Percentiles rank a stretch among this genome's conserved stretches.
These are phyloP conservation scores for Ganoderma lucidum DNA, from an alignment of 1,284 basidiomycete genomes.

Conservation along the genomic window DNA sequence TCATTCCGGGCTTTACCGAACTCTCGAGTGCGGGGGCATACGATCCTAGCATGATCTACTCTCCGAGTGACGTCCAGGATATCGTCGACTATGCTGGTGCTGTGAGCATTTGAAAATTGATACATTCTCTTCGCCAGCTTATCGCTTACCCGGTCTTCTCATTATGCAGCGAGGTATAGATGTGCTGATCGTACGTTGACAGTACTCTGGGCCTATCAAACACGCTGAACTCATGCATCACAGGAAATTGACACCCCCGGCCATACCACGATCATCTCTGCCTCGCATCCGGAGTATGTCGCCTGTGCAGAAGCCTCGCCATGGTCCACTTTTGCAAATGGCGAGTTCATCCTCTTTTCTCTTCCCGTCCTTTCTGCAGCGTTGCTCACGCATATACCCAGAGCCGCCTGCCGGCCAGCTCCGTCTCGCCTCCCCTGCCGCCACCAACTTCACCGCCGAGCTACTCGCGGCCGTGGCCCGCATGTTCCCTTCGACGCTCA, in stretches of 20 bases:
- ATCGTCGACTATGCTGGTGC: conserved; percentile 76
- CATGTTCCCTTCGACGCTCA: conserved; percentile 63
- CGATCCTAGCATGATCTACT: conserved; percentile 62
- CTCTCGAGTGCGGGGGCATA: conserved; percentile 76
- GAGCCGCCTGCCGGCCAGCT: conserved; percentile 87
- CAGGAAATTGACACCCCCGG: conserved; percentile 77
- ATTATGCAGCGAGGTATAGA: conserved; percentile 74
- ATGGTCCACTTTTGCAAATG: conserved; percentile 70
- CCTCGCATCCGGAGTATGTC: conserved; percentile 74
- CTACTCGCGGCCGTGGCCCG: conserved; percentile 52
- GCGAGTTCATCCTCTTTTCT: conserved; percentile 38
- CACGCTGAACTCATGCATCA: not conserved
- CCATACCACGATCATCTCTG: conserved; percentile 74
- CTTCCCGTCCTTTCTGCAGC: not conserved
- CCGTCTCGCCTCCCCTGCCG: conserved; percentile 62
- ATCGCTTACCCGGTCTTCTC: not conserved
- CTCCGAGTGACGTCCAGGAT: conserved; percentile 61
- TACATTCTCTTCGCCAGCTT: not conserved
- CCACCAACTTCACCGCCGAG: conserved; percentile 50
- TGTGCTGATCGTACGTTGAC: conserved; percentile 59
- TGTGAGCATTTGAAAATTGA: conserved; percentile 48
- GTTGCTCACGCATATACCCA: conserved; percentile 14
- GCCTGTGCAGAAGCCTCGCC: conserved; percentile 72
- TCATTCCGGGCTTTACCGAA: conserved; percentile 66
- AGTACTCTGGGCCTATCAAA: not conserved